Base-by-base conservation (phyloP, 495 filamentous ascomycete species). In the Penicillium waksmanii region DNA sequence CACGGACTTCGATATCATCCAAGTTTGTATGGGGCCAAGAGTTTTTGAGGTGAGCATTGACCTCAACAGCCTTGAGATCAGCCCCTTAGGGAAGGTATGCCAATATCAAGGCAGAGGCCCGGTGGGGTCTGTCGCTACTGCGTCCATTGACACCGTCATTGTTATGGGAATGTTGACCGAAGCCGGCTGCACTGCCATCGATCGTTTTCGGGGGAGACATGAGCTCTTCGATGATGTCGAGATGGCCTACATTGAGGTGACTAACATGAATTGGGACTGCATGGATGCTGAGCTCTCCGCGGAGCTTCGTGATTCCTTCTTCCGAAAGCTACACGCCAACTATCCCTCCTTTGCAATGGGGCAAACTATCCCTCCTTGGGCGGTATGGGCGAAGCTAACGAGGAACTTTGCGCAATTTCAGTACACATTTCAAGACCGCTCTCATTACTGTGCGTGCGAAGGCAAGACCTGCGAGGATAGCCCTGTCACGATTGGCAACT, bases 151-250 rank as follows among this genome's bases (percentile, higher is more conserved):
- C 49, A 65, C 60, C 25, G 53, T 66, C 1, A 76, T 80, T 23
- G 68, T 75, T 17, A 57, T 67, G 1, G 75, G 72, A 1, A 73
- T 64, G 44, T 53, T 81, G 23, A 63, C 76, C 11, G 69, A 78
- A 42, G 71, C 63, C 19, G 77, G 78, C 11, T 76, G 70, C 15
- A 80, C 78, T 8, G 60, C 60, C 6, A 57, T 68, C 8, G 78
- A 80, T 46, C 72, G 71, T n/a, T 34, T 52, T 9, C 17, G 60
- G 0, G 51, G 52, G 9, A 64, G 62, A 65, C 40, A 46, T 7
- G 47, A 42, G 0, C 27, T 47, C 8, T 66, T 73, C 17, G 66
- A 49, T 1, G 47, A 63, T 1, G 44, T 66, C 1, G 65, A 77
- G 56, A 61, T 53, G 13, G 65, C 73, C 13, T 78, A 73, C 23